Evolutionary conservation across 1,284 basidiomycete genomes (phyloP).

Genomic region (Pyrrhoderma lamaoense): DNA sequence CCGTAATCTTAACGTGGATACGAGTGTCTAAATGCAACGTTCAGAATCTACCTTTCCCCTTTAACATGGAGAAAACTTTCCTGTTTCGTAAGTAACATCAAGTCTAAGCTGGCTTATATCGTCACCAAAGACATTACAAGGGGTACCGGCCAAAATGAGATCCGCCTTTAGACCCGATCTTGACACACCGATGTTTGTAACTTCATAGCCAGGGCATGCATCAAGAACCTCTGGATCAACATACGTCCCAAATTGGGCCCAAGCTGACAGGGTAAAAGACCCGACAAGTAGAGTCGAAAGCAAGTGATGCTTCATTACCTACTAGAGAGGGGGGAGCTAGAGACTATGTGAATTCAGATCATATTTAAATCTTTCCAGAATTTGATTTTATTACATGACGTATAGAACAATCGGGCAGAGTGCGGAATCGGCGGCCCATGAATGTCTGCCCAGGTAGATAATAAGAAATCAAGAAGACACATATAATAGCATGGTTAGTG

Average conservation of each 20-base stretch:
- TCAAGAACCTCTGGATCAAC: conserved; percentile 35
- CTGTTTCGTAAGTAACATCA: conserved; percentile 58
- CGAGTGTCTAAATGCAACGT: conserved; percentile 32
- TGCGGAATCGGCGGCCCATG: too few species aligned
- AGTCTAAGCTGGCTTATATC: conserved; percentile 61
- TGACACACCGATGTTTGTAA: conserved; percentile 31
- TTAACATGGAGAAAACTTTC: conserved; percentile 35
- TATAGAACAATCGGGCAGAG: too few species aligned
- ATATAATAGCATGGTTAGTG: too few species aligned
- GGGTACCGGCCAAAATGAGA: conserved; percentile 47
- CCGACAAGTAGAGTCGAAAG: too few species aligned
- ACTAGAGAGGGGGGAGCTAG: too few species aligned
- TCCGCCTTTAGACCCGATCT: conserved; percentile 11
- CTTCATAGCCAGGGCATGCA: conserved; percentile 48
- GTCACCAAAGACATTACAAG: conserved; percentile 67
- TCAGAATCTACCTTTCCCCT: conserved; percentile 1
- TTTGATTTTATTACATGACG: too few species aligned
- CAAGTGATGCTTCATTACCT: too few species aligned
- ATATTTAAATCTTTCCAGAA: too few species aligned
- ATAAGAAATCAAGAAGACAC: too few species aligned
- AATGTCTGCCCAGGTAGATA: too few species aligned
- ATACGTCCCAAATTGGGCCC: not conserved
- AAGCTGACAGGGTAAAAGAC: too few species aligned
- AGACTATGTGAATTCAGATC: too few species aligned
- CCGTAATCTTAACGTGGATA: conserved; percentile 71